phyloP scores from a whole-genome alignment of 2,329 filamentous ascomycete genomes.

The Fusarium longipes region DNA sequence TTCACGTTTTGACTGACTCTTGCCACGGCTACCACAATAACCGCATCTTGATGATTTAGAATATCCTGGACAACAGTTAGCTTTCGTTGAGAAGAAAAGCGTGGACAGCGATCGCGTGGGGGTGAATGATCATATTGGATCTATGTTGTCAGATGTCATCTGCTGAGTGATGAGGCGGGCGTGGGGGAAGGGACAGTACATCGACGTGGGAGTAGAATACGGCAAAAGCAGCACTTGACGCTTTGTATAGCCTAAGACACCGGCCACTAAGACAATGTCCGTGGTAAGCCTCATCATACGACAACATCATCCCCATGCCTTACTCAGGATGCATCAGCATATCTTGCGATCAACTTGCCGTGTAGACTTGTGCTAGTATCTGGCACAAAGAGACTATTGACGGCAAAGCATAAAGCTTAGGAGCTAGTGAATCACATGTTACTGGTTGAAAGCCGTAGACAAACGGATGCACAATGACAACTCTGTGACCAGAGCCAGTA shows the following conservation, averaged over 20 bases:
- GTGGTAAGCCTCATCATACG: constrained; percentile 6
- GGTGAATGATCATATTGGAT: constrained; percentile 28
- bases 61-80: constrained; percentile 57
- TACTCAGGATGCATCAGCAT: not conserved
- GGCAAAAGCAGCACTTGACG: not conserved
- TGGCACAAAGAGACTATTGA: not conserved
- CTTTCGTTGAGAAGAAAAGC: constrained; percentile 19
- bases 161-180: constrained; percentile 21
- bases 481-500: not conserved
- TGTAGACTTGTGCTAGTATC: not conserved
- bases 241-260: not conserved
- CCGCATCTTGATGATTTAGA: constrained; percentile 64
- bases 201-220: not conserved
- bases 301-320: not conserved
- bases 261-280: not conserved
- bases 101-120: constrained; percentile 35
- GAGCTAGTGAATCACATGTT: not conserved
- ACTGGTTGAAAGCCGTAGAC: not conserved
- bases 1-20: constrained; percentile 64
- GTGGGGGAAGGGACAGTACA: constrained; percentile 10
- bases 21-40: constrained; percentile 61
- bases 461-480: not conserved
- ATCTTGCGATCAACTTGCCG: not conserved
- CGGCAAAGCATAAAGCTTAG: not conserved
- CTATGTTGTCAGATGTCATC: constrained; percentile 23